Conservation (phyloP, 1,284 basidiomycete species). For the Cutaneotrichosporon cutaneum region DNA sequence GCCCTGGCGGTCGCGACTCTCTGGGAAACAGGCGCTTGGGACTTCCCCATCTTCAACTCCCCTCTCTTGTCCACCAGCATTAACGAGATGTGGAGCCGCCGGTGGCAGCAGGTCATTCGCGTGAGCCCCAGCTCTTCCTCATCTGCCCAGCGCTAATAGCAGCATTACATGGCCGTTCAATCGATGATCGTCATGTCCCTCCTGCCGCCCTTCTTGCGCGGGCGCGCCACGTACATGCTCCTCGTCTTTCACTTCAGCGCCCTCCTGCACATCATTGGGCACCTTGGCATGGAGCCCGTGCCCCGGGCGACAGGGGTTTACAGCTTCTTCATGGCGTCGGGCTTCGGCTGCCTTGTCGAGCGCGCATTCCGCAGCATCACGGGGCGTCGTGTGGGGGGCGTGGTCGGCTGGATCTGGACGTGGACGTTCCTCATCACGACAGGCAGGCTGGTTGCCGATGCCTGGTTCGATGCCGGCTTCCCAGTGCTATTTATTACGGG, state of each 20-base stretch:
- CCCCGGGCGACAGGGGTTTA: constrained; percentile 31
- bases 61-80: neutral
- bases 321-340: constrained; percentile 38
- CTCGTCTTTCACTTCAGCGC: constrained; percentile 42
- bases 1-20: neutral
- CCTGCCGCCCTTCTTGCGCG: constrained; percentile 20
- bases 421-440: constrained; percentile 32
- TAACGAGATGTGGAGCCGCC: constrained; percentile 4
- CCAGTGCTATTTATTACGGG: neutral
- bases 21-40: neutral
- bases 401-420: constrained; percentile 41
- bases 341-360: constrained; percentile 37
- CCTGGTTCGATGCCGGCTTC: constrained; percentile 35
- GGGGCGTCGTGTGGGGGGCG: constrained; percentile 38
- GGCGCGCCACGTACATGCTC: constrained; percentile 29
- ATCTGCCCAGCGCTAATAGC: neutral
- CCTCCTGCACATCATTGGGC: constrained; percentile 39
- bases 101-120: constrained; percentile 7
- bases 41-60: neutral
- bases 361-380: constrained; percentile 38
- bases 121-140: too few species aligned
- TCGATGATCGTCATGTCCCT: neutral
- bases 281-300: constrained; percentile 38
- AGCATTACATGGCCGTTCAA: constrained; percentile 3
- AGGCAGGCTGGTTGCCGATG: constrained; percentile 24